Evolutionary conservation across 2,329 filamentous ascomycete species (phyloP).

Genomic region (Aspergillus sp.): DNA sequence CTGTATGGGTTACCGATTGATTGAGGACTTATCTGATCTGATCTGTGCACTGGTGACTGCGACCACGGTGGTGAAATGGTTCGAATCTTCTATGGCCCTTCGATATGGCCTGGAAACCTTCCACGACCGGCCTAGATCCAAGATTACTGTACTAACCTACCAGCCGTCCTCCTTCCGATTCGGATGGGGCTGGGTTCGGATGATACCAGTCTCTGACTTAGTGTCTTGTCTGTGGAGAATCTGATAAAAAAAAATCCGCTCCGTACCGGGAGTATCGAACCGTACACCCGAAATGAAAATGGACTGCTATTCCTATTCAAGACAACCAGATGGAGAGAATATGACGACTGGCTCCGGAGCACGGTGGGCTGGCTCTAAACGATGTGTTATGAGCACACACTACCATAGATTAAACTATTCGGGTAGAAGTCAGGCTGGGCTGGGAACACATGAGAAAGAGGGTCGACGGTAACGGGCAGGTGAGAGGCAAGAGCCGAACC

Average conservation of each 20-base stretch:
- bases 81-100: neutral
- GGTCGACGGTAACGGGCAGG: neutral
- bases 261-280: constrained; percentile 12
- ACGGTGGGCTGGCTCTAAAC: neutral
- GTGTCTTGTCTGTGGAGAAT: constrained; percentile 11
- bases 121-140: neutral
- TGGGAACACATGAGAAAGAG: too few species aligned
- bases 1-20: neutral
- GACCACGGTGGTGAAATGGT: neutral
- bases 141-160: neutral
- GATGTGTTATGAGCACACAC: neutral
- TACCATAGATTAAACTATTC: neutral
- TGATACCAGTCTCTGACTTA: neutral
- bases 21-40: neutral
- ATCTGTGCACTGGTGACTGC: neutral
- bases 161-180: neutral
- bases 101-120: constrained; percentile 1
- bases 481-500: neutral
- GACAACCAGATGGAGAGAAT: neutral
- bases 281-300: constrained; percentile 17
- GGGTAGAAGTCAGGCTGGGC: neutral
- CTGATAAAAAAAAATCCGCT: constrained; percentile 6
- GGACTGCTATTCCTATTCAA: constrained; percentile 9
- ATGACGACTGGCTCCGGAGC: neutral
- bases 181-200: constrained; percentile 3